Conservation (phyloP, 768 basidiomycete genomes). For the Trametes punicea region DNA sequence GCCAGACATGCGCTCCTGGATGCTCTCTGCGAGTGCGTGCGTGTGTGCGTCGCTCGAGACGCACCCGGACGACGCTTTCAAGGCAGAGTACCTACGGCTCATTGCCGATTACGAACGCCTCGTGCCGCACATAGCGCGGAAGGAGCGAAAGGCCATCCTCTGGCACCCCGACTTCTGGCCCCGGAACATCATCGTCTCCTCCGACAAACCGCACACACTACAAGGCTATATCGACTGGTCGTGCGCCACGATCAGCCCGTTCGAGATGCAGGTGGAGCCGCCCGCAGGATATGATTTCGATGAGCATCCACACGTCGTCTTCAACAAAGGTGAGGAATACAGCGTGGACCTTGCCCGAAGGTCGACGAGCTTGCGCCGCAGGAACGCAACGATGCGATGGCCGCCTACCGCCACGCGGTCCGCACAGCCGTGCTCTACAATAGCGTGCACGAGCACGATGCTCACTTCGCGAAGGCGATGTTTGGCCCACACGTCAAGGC, state of each 20-base stretch:
- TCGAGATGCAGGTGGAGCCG: neutral
- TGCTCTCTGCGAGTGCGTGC: neutral
- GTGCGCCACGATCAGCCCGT: neutral
- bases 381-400: no score
- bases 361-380: neutral
- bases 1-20: constrained; percentile 8
- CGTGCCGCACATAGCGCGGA: neutral
- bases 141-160: constrained; percentile 2
- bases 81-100: neutral
- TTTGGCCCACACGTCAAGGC: neutral
- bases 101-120: constrained; percentile 6
- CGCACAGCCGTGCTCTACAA: neutral
- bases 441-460: neutral
- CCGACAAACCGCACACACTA: constrained; percentile 1
- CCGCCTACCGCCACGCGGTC: no score
- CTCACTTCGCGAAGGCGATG: constrained; percentile 7
- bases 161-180: constrained; percentile 24
- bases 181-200: constrained; percentile 19
- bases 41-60: neutral
- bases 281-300: neutral
- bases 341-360: neutral
- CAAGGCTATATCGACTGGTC: constrained; percentile 23
- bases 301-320: constrained; percentile 2
- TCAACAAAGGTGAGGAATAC: neutral
- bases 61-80: neutral